Conservation (phyloP, 2,329 filamentous ascomycete species). For the Ceratocystis lukuohia region DNA sequence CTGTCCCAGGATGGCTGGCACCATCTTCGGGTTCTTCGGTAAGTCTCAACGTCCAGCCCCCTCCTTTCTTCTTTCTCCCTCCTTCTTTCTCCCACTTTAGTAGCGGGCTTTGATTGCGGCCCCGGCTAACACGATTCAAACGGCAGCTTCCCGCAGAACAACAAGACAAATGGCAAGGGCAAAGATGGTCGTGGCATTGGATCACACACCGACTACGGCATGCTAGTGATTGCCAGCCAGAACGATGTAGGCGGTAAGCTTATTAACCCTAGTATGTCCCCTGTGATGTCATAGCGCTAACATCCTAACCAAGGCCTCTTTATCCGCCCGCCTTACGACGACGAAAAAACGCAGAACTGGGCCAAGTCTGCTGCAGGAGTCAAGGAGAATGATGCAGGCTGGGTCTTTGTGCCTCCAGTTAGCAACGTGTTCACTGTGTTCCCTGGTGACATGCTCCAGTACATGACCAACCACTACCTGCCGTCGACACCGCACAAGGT, state of each 20-base stretch:
- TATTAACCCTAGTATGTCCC: constrained; percentile 18
- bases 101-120: too few species aligned
- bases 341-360: constrained; percentile 35
- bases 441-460: constrained; percentile 40
- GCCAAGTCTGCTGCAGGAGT: constrained; percentile 32
- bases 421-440: constrained; percentile 36
- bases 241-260: constrained; percentile 34
- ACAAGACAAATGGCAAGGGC: constrained; percentile 35
- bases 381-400: constrained; percentile 33
- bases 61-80: too few species aligned
- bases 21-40: constrained; percentile 36
- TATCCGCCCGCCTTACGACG: constrained; percentile 31
- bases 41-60: constrained; percentile 15
- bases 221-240: constrained; percentile 38
- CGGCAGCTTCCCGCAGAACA: constrained; percentile 25
- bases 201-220: constrained; percentile 39
- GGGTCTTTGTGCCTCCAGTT: constrained; percentile 36
- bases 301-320: constrained; percentile 26
- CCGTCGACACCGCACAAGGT: constrained; percentile 39
- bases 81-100: too few species aligned
- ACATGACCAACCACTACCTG: constrained; percentile 34
- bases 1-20: constrained; percentile 39
- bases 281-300: constrained; percentile 22
- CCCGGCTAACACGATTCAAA: background rate
- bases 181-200: constrained; percentile 38